Evolutionary conservation across 129 eudicot genomes (phyloP), one percentile per base, ranked within the genome.

Genomic region (Lonicera japonica): DNA sequence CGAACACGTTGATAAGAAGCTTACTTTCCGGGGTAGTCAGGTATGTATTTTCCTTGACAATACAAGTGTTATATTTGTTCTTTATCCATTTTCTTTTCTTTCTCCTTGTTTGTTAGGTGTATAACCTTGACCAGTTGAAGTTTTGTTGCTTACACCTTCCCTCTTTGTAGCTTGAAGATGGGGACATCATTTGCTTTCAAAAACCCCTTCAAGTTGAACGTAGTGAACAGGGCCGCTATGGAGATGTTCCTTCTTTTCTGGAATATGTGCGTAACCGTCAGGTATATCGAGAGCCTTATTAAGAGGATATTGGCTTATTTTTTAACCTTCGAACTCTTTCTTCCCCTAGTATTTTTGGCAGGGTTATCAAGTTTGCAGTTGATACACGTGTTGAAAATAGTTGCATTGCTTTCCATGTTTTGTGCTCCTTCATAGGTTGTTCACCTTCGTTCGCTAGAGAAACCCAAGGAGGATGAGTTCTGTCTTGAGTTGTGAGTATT

Each of bases 381-480:
- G 2, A 6, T 29, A 1, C 36, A 29, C 4, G 36, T 29, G 36
- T 29, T 29, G 36, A 14, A 43, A 43, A 43, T 43, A 43, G 50
- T 43, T 60, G 52, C 34, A 60, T n/a, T 7, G 18, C 39, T 34
- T 16, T 59, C 19, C 54, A 18, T 4, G 15, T 17, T 60, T 38
- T 59, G 53, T 48, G 22, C 17, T 25, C 43, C 39, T 41, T 36
- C 45, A 23, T 54, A 89, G 97, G 85, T 83, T 67, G 86, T 87
- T 57, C 95, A 74, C 4, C 75, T 87, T 62, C 90, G 95, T n/a
- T 75, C 90, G 16, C 61, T 89, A 58, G 95, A 85, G 70, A 85
- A 76, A 75, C 97, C 97, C 0, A 89, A 85, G 88, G 97, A 89
- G 60, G 88, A 89, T 58, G 97, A 85, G 48, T 89, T 89, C 73